Percentiles rank a stretch among this genome's conserved stretches.
Conservation (phyloP, 1,139 yeast species). For the Saccharomyces hybrid region DNA sequence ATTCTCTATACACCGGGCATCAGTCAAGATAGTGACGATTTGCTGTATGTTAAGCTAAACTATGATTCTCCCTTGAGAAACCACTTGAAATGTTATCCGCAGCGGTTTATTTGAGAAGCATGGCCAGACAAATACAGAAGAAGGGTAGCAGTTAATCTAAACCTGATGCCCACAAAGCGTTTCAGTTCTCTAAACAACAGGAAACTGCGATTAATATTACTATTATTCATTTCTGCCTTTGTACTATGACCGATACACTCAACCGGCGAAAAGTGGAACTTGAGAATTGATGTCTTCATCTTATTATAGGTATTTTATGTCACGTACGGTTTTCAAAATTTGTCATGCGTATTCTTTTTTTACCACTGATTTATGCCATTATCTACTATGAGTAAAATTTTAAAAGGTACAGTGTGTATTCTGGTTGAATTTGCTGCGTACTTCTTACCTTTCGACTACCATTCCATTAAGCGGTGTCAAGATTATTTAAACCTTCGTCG, state of each 20-base stretch:
- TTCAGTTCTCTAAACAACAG: too few species aligned
- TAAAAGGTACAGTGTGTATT: not conserved
- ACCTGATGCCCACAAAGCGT: too few species aligned
- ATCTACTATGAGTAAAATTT: not conserved
- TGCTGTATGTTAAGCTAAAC: too few species aligned
- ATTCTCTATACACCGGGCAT: too few species aligned
- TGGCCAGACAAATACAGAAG: too few species aligned
- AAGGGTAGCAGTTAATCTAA: too few species aligned
- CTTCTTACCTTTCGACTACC: not conserved
- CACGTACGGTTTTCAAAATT: not conserved
- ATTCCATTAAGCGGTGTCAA: not conserved
- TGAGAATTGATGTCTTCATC: not conserved
- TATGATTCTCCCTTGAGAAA: too few species aligned
- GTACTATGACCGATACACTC: not conserved
- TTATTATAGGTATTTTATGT: not conserved
- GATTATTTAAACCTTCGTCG: not conserved
- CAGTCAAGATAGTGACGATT: too few species aligned
- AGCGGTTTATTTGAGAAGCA: too few species aligned
- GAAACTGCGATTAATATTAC: too few species aligned
- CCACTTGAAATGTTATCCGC: too few species aligned
- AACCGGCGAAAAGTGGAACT: not conserved
- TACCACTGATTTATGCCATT: too few species aligned
- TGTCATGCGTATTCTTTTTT: not conserved
- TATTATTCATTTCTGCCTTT: not conserved
- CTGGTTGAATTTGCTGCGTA: not conserved